phyloP scores from a whole-genome alignment of 164 flowering plant species.

The Protea cynaroides region DNA sequence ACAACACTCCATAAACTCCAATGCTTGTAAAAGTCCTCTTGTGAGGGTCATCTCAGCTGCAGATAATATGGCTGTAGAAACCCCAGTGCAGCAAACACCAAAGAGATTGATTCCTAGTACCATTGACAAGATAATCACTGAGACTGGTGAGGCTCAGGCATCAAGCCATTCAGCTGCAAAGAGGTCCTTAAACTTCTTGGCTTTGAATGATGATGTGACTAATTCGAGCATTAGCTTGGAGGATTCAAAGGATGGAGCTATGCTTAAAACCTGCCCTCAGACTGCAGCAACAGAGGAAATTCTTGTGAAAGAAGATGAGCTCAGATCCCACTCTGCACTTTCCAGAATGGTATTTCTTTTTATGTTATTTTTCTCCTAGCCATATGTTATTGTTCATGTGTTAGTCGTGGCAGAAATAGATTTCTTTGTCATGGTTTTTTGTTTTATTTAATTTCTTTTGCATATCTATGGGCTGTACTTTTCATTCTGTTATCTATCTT shows the following conservation, averaged over 20 bases:
- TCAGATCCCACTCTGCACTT: conserved; percentile 7
- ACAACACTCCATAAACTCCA: conserved; percentile 6
- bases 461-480: background rate
- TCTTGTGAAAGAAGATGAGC: conserved; percentile 10
- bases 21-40: conserved; percentile 28
- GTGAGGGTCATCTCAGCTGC: conserved; percentile 17
- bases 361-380: background rate
- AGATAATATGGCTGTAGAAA: conserved; percentile 29
- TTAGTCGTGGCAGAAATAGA: background rate
- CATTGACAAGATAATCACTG: conserved; percentile 21
- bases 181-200: conserved; percentile 40
- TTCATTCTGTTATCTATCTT: background rate
- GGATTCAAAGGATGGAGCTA: conserved; percentile 9
- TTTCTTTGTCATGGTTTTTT: background rate
- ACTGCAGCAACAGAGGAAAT: background rate
- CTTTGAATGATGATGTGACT: conserved; percentile 22
- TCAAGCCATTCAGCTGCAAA: conserved; percentile 33
- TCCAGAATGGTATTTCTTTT: conserved; percentile 18
- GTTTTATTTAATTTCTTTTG: background rate
- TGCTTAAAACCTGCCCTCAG: conserved; percentile 1
- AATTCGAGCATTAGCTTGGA: background rate
- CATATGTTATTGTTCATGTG: background rate
- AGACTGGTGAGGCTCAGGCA: conserved; percentile 6
- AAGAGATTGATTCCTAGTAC: conserved; percentile 33
- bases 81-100: conserved; percentile 47